These are phyloP conservation scores for Rhizophagus prolifer DNA, from an alignment of 192 early-diverging fungal species.

Conservation along the genomic window DNA sequence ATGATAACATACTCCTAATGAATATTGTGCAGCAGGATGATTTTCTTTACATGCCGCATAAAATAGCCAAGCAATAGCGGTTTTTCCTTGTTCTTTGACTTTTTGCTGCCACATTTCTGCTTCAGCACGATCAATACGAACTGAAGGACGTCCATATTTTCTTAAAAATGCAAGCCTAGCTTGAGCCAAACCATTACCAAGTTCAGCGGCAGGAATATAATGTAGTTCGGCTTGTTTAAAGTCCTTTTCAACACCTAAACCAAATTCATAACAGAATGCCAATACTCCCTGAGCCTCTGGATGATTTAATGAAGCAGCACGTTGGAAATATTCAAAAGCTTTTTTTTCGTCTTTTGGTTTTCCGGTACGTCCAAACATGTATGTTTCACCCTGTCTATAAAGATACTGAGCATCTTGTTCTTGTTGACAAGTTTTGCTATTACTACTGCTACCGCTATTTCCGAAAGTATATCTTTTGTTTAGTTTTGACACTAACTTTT, in stretches of 20 bases:
- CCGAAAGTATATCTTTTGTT: conserved; percentile 34
- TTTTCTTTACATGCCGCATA: conserved; percentile 56
- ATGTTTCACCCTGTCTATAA: conserved; percentile 36
- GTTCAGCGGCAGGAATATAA: conserved; percentile 64
- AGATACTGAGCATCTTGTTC: conserved; percentile 32
- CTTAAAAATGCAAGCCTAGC: conserved; percentile 74
- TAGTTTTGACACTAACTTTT: conserved; percentile 43
- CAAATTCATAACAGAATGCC: conserved; percentile 85
- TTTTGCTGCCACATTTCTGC: conserved; percentile 75
- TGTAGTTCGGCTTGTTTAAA: conserved; percentile 62
- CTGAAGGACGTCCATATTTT: conserved; percentile 75
- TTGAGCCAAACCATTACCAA: conserved; percentile 63
- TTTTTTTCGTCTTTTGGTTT: conserved; percentile 41
- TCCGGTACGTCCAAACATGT: conserved; percentile 56
- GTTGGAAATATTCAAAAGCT: conserved; percentile 53
- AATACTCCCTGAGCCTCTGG: conserved; percentile 59
- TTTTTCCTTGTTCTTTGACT: conserved; percentile 54
- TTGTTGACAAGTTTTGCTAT: not conserved
- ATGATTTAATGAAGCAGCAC: conserved; percentile 49
- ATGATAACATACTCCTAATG: conserved; percentile 76
- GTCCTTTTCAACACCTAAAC: conserved; percentile 65
- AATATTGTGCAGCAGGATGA: conserved; percentile 64
- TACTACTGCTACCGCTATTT: conserved; percentile 22
- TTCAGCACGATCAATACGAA: conserved; percentile 76
- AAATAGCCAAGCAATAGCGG: conserved; percentile 63